Conservation (phyloP, 2,329 filamentous ascomycete species). For the Rachicladosporium sp. region DNA sequence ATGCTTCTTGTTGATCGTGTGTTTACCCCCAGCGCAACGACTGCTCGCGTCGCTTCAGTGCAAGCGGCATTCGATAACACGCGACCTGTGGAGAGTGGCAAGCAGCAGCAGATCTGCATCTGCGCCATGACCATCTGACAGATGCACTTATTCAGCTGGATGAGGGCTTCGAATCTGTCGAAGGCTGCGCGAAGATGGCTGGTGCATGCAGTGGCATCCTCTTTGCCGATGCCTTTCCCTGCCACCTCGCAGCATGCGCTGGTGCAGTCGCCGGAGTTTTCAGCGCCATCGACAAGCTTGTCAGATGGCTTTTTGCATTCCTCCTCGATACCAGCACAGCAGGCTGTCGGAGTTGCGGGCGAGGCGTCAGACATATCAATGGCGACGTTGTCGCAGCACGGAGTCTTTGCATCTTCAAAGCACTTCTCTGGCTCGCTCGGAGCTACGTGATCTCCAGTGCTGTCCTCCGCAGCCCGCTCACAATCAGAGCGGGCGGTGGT, state of each 20-base stretch:
- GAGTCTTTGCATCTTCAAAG: too few species aligned
- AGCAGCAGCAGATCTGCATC: slow-evolving; percentile 5
- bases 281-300: background rate
- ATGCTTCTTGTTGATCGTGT: background rate
- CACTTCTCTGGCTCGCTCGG: too few species aligned
- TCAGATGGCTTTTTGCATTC: background rate
- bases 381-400: background rate
- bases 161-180: slow-evolving; percentile 3
- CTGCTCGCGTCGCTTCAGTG: slow-evolving; percentile 1
- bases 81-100: slow-evolving; percentile 4
- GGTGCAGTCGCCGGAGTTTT: background rate
- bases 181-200: slow-evolving; percentile 6
- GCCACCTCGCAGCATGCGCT: background rate
- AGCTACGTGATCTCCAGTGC: background rate
- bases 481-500: background rate
- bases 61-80: slow-evolving; percentile 7
- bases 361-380: too few species aligned
- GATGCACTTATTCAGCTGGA: slow-evolving; percentile 4
- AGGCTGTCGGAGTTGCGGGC: background rate
- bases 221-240: background rate
- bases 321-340: background rate
- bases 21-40: background rate
- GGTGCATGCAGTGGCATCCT: slow-evolving; percentile 1
- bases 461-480: background rate
- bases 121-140: slow-evolving; percentile 4